Percentiles rank a stretch among this genome's conserved stretches.
Evolutionary conservation across 2,329 filamentous ascomycete genomes (phyloP).

Genomic region (Botrytis tulipae): DNA sequence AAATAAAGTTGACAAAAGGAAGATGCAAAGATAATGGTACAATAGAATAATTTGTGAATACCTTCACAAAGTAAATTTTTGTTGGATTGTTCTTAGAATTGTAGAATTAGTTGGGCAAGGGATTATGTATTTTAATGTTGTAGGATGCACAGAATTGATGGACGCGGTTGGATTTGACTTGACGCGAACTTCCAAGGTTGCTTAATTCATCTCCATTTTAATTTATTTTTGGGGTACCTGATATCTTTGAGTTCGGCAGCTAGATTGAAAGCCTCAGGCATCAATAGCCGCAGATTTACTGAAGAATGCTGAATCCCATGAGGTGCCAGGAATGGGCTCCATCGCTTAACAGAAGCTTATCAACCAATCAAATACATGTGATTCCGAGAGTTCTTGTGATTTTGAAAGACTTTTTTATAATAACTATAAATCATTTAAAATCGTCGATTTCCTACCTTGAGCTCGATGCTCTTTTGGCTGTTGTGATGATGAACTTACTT

Average conservation of each 20-base stretch:
- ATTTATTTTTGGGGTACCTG: conserved; percentile 14
- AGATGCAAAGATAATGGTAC: conserved; percentile 5
- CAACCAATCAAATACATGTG: too few species aligned
- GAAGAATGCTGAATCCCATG: neutral
- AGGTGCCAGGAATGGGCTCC: too few species aligned
- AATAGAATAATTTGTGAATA: neutral
- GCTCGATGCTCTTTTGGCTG: too few species aligned
- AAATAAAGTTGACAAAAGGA: conserved; percentile 12
- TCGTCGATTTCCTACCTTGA: too few species aligned
- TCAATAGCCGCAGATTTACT: neutral
- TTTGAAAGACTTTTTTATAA: too few species aligned
- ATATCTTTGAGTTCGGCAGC: neutral
- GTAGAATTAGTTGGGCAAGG: conserved; percentile 10
- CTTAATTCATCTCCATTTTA: conserved; percentile 5
- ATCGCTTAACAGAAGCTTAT: too few species aligned
- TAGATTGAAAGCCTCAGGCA: neutral
- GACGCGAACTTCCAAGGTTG: conserved; percentile 19
- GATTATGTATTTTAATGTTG: conserved; percentile 4
- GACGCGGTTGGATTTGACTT: conserved; percentile 19
- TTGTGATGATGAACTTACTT: too few species aligned
- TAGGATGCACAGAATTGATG: conserved; percentile 12
- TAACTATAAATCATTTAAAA: too few species aligned
- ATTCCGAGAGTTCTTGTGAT: too few species aligned
- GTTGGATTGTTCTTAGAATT: neutral
- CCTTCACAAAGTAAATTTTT: neutral